Base-by-base conservation (phyloP, 2,329 filamentous ascomycete species). In the Dothistroma pini region DNA sequence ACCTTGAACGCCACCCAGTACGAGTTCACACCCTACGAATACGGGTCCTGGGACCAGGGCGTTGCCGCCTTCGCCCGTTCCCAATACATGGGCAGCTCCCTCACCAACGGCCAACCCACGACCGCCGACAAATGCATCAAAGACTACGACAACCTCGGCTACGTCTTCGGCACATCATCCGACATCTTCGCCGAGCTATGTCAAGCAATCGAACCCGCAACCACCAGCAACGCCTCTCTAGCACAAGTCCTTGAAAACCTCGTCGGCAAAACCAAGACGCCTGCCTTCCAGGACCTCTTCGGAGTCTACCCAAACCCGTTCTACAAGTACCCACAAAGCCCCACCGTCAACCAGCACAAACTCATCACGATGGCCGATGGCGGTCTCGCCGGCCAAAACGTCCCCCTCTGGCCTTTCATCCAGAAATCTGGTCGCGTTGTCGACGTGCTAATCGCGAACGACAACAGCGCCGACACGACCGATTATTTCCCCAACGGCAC, bases 1-100 rank as follows among this genome's bases (percentile, higher is more conserved):
- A 65, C 60, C 1, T 34, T 63, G 21, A 87, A 87, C 73, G 82
- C 83, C 14, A 86, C 85, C 53, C 80, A 85, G 25, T 89, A 83
- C 68, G 87, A 89, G 68, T 85, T 89, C 73, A 81, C 79, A 62
- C 85, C 87, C 1, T 89, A 81, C 74, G 87, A 89, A 71, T 84
- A 88, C 63, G 87, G 87, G 63, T 82, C 80, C 19, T 89, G 82
- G 76, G 87, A 89, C 70, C 75, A 77, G 0, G 84, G 82, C 10
- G 78, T 86, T 8, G 79, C 76, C 50, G 86, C 84, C 41, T 89
- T 89, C 69, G 83, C 79, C 10, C 82, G 81, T 3, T 84, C 83
- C 1, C 73, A 78, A 58, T 89, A 85, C 70, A 78, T 88, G 29
- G 87, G 84, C 31, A 85, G 85, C 54, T 78, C 81, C 62, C 82